Evolutionary conservation across 202 grass and related monocot genomes (phyloP), one percentile per base, ranked within the genome.

Genomic region (Setaria italica): DNA sequence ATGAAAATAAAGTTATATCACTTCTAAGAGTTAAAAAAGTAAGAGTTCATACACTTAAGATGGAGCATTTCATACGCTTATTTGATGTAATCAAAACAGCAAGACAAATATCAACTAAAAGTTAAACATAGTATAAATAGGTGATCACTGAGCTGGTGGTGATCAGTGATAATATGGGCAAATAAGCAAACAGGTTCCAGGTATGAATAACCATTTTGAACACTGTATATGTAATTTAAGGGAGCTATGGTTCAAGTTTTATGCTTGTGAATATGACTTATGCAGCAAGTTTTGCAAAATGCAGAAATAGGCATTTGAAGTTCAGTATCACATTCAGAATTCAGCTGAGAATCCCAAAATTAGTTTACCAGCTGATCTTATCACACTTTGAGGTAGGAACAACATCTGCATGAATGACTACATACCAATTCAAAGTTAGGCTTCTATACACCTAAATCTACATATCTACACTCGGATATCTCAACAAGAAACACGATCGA

Each of bases 1-100:
- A 84, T 9, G 77, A 51, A 20, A 35, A 74, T 4, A 55, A 69
- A 72, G 65, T 59, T 58, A 77, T 35, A 53, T 48, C 46, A 79
- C 4, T 79, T 47, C 19, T 55, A 65, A 20, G 3, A 82, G 4
- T 33, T 84, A 15, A 1, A 55, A 46, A 72, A 37, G 54, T 41
- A 46, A 15, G 69, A 0, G 29, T 68, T 54, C 16, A 66, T 29
- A 58, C 3, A 70, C 12, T 74, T 62, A 33, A 45, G 39, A 35
- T 12, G 34, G 4, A 11, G 25, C 20, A 43, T 11, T 81, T 32
- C 29, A 13, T 20, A 17, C 3, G 13, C 32, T 75, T 12, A 32
- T 51, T 54, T 70, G 29, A 63, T 80, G 42, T 57, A 41, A 37
- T n/a, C 4, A 74, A 47, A 11, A 48, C 9, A 30, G 37, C 7